Percentiles rank a stretch among this genome's conserved stretches.
These are phyloP conservation scores for Hypoxylon sp. DNA, from an alignment of 2,329 filamentous ascomycete species.

Conservation along the genomic window DNA sequence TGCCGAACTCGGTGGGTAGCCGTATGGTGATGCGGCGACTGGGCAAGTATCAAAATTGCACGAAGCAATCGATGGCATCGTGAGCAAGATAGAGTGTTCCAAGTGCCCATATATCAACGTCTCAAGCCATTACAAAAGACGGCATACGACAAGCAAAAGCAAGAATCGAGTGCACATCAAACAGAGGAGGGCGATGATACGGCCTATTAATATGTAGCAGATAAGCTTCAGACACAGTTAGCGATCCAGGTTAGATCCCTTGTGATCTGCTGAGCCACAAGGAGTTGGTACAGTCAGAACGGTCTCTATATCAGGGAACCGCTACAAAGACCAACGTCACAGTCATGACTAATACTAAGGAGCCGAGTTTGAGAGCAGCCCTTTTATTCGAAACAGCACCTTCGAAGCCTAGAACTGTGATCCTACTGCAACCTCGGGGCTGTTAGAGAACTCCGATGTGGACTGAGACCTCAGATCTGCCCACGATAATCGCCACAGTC, in stretches of 20 bases:
- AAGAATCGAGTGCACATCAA: conserved; percentile 8
- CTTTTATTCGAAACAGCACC: conserved; percentile 39
- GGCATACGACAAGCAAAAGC: conserved; percentile 20
- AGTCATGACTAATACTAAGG: conserved; percentile 2
- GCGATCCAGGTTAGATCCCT: conserved; percentile 15
- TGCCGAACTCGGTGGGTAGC: conserved; percentile 45
- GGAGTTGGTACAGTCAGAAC: conserved; percentile 12
- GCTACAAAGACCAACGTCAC: conserved; percentile 24
- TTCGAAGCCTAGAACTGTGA: conserved; percentile 18
- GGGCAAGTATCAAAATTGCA: conserved; percentile 44
- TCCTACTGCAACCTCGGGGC: conserved; percentile 31
- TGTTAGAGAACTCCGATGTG: conserved; percentile 3
- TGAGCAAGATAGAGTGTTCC: conserved; percentile 9
- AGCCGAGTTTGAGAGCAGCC: conserved; percentile 10
- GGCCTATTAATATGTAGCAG: conserved; percentile 25
- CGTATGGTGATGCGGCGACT: conserved; percentile 44
- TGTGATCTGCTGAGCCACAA: conserved; percentile 19
- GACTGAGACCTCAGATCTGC: conserved; percentile 7
- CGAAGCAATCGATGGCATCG: conserved; percentile 40
- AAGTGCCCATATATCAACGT: conserved; percentile 13
- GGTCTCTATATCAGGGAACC: conserved; percentile 10
- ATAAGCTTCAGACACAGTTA: conserved; percentile 8
- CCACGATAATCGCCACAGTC: conserved; percentile 12
- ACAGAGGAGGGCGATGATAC: conserved; percentile 5
- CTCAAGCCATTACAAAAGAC: conserved; percentile 19